These are phyloP conservation scores for Rossbeevera mucosa DNA, from an alignment of 768 basidiomycete genomes.

Conservation along the genomic window DNA sequence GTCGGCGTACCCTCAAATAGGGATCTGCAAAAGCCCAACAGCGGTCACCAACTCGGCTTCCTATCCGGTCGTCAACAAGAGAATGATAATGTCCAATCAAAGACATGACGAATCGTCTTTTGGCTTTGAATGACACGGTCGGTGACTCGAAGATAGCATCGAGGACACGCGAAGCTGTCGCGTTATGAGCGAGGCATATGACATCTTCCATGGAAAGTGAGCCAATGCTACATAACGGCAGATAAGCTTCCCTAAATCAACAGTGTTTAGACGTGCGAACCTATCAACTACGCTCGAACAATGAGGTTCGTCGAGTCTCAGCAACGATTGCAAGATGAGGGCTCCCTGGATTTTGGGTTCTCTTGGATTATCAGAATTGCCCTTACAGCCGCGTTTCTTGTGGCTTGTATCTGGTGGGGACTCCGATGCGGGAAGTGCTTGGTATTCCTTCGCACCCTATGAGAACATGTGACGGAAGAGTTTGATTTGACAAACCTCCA, in stretches of 20 bases:
- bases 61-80: slow-evolving; percentile 86
- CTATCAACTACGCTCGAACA: slow-evolving; percentile 67
- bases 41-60: slow-evolving; percentile 85
- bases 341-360: slow-evolving; percentile 82
- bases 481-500: slow-evolving; percentile 38
- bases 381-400: slow-evolving; percentile 13
- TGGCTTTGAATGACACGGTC: slow-evolving; percentile 57
- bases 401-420: slow-evolving; percentile 8
- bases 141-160: slow-evolving; percentile 72
- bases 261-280: slow-evolving; percentile 35
- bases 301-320: slow-evolving; percentile 62
- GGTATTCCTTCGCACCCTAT: slow-evolving; percentile 23
- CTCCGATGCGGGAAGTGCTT: slow-evolving; percentile 6
- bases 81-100: slow-evolving; percentile 76
- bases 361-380: slow-evolving; percentile 33
- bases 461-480: neutral
- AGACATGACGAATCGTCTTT: slow-evolving; percentile 65
- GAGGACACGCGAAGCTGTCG: slow-evolving; percentile 72
- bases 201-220: slow-evolving; percentile 56
- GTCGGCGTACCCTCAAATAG: slow-evolving; percentile 70
- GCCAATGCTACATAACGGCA: slow-evolving; percentile 43
- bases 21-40: slow-evolving; percentile 91
- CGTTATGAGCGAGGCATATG: slow-evolving; percentile 54
- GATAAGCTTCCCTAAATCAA: slow-evolving; percentile 6
- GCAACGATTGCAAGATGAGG: slow-evolving; percentile 76